Percentiles rank a stretch among this genome's conserved stretches.
Conservation (phyloP, 768 basidiomycete genomes). For the Floccularia luteovirens region DNA sequence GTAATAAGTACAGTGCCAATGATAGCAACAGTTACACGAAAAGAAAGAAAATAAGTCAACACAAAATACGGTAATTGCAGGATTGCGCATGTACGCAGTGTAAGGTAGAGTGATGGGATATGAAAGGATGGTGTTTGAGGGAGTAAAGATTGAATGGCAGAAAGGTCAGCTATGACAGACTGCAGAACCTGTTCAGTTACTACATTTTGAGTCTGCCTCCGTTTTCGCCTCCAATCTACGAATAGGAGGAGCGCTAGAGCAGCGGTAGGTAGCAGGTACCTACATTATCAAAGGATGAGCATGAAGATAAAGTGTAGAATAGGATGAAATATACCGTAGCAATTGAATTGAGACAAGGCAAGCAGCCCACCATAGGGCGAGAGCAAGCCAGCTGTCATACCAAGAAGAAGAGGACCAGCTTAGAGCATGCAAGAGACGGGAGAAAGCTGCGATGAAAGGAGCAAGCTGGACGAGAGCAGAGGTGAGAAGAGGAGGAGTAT, state of each 20-base stretch:
- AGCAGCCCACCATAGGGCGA: slow-evolving; percentile 72
- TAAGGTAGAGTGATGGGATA: slow-evolving; percentile 19
- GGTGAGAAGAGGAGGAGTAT: slow-evolving; percentile 56
- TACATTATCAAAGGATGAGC: slow-evolving; percentile 14
- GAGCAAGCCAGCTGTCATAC: slow-evolving; percentile 57
- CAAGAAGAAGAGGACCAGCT: slow-evolving; percentile 47
- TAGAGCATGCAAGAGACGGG: slow-evolving; percentile 37
- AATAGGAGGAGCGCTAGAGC: slow-evolving; percentile 22
- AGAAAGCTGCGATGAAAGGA: slow-evolving; percentile 37
- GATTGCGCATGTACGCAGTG: slow-evolving; percentile 50
- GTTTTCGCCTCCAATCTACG: slow-evolving; percentile 10
- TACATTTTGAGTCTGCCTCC: slow-evolving; percentile 12
- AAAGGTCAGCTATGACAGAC: slow-evolving; percentile 54
- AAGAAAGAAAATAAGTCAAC: slow-evolving; percentile 52
- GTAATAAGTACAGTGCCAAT: slow-evolving; percentile 50
- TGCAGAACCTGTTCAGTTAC: slow-evolving; percentile 53
- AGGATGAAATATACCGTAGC: slow-evolving; percentile 28
- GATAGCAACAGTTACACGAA: slow-evolving; percentile 54
- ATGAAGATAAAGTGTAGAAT: slow-evolving; percentile 7
- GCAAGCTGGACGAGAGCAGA: slow-evolving; percentile 55
- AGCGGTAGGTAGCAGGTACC: slow-evolving; percentile 53
- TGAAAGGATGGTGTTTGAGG: slow-evolving; percentile 30
- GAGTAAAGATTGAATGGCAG: slow-evolving; percentile 52
- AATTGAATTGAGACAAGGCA: slow-evolving; percentile 51
- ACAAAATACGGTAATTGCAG: slow-evolving; percentile 62